A percentile compares a stretch with the other conserved stretches of the same genome.
These are phyloP conservation scores for Cicer yamashitae DNA, from an alignment of 306 rosid species.

Conservation along the genomic window DNA sequence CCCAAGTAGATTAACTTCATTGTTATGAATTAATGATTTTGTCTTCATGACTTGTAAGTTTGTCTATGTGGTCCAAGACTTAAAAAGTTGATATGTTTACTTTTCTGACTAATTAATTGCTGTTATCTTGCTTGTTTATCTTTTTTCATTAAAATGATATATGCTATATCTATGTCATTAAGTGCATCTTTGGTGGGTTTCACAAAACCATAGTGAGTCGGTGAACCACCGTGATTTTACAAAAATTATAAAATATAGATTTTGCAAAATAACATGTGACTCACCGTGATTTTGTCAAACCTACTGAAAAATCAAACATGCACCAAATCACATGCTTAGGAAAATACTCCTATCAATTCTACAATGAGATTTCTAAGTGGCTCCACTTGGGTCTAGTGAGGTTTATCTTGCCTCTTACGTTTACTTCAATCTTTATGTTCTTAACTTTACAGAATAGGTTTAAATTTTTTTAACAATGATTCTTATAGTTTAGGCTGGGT, in stretches of 20 bases:
- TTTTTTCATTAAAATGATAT: slow-evolving; percentile 37
- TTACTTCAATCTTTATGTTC: not conserved
- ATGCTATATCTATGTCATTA: too few species aligned
- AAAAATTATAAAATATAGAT: too few species aligned
- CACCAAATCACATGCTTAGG: too few species aligned
- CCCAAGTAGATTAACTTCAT: slow-evolving; percentile 32
- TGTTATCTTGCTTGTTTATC: slow-evolving; percentile 19
- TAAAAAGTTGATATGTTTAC: slow-evolving; percentile 27
- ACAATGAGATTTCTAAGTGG: slow-evolving; percentile 18
- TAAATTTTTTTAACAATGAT: not conserved
- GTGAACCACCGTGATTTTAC: too few species aligned
- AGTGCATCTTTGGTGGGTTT: too few species aligned
- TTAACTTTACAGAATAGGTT: not conserved
- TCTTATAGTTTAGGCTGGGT: not conserved
- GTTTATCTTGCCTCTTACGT: slow-evolving; percentile 1
- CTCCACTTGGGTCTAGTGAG: not conserved
- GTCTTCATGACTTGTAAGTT: slow-evolving; percentile 10
- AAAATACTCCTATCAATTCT: not conserved
- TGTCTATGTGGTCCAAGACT: slow-evolving; percentile 43
- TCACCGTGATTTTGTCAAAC: too few species aligned
- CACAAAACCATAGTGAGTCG: too few species aligned
- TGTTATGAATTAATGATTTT: slow-evolving; percentile 27
- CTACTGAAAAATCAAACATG: too few species aligned
- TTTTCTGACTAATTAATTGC: slow-evolving; percentile 6
- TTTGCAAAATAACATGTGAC: too few species aligned